Percentiles rank a stretch among this genome's conserved stretches.
These are phyloP conservation scores for Diaporthe citriasiana DNA, from an alignment of 2,329 filamentous ascomycete genomes.

Conservation along the genomic window DNA sequence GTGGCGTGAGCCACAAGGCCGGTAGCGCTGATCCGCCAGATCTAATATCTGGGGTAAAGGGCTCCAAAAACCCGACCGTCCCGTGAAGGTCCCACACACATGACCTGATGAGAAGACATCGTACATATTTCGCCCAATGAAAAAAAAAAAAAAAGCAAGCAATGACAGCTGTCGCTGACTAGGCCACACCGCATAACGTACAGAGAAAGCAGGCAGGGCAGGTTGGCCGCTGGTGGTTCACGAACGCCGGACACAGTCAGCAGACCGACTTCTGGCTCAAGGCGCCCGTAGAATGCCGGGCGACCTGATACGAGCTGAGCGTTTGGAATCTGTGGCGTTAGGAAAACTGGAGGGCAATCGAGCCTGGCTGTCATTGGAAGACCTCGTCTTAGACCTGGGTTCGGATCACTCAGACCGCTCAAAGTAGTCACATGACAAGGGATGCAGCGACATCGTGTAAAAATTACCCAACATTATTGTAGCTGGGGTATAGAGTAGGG, in stretches of 20 bases:
- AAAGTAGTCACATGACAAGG: background rate
- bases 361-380: background rate
- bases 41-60: constrained; percentile 35
- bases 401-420: background rate
- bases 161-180: constrained; percentile 17
- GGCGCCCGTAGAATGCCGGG: constrained; percentile 2
- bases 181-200: constrained; percentile 1
- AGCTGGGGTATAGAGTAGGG: background rate
- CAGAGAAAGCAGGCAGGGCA: background rate
- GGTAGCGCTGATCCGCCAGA: constrained; percentile 32
- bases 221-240: background rate
- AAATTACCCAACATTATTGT: background rate
- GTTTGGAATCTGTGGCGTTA: background rate
- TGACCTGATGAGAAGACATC: background rate
- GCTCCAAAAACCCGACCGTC: constrained; percentile 14
- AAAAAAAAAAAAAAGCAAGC: background rate
- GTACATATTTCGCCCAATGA: background rate
- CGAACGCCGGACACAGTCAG: constrained; percentile 21
- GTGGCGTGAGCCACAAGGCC: constrained; percentile 6
- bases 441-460: background rate
- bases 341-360: background rate
- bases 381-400: background rate
- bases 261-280: constrained; percentile 24
- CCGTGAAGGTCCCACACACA: background rate
- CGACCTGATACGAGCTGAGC: constrained; percentile 24